Conservation (phyloP, 345 rosid species). For the Populus ilicifolia region DNA sequence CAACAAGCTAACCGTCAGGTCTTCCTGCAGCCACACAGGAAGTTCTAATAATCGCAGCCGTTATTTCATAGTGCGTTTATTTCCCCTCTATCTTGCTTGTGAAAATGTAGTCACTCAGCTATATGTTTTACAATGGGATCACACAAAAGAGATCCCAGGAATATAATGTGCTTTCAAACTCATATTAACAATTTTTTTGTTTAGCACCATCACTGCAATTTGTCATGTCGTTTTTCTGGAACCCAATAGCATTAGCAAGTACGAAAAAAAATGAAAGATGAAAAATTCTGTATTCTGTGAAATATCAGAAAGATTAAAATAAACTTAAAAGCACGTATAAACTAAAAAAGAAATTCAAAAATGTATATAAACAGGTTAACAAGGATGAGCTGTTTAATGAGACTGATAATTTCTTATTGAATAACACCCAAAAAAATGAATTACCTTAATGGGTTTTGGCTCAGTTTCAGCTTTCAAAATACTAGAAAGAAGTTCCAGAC, state of each 20-base stretch:
- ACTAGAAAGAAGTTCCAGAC: slow-evolving; percentile 75
- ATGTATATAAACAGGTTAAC: background rate
- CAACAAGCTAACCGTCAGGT: slow-evolving; percentile 55
- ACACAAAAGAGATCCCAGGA: background rate
- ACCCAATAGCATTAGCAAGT: background rate
- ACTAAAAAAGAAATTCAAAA: background rate
- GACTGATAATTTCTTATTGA: background rate
- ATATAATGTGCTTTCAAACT: background rate
- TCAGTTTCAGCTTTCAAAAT: slow-evolving; percentile 54
- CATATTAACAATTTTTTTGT: background rate
- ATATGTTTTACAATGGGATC: background rate
- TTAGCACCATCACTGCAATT: background rate
- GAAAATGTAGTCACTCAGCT: background rate
- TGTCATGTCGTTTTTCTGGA: background rate
- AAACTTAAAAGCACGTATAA: background rate
- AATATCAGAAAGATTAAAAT: background rate
- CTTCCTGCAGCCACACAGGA: slow-evolving; percentile 48
- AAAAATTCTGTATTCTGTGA: background rate
- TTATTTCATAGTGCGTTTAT: background rate
- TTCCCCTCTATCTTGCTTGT: background rate
- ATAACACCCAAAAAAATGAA: background rate
- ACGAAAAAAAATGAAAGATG: background rate
- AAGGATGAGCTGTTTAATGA: background rate
- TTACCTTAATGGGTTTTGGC: slow-evolving; percentile 52
- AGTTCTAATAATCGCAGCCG: slow-evolving; percentile 3